Conservation (phyloP, 2,329 filamentous ascomycete genomes). For the Penicillium sp. region DNA sequence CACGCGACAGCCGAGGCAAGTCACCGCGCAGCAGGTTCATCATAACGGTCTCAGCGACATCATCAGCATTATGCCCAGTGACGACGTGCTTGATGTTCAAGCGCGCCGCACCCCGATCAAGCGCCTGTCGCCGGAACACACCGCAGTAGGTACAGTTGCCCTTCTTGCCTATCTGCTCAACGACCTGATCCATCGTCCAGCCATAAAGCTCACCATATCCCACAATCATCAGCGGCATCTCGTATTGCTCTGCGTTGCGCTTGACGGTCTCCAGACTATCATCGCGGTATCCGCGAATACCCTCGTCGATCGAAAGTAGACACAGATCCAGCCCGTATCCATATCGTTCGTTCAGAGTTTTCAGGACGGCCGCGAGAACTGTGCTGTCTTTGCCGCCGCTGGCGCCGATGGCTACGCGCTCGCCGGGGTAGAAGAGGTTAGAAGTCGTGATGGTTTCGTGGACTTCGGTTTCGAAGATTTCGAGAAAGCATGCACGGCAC, state of each 20-base stretch:
- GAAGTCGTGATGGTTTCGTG: slow-evolving; percentile 85
- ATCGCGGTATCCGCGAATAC: slow-evolving; percentile 93
- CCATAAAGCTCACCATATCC: slow-evolving; percentile 92
- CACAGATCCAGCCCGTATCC: slow-evolving; percentile 80
- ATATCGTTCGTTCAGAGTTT: slow-evolving; percentile 86
- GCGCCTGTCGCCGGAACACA: slow-evolving; percentile 87
- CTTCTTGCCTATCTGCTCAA: slow-evolving; percentile 93
- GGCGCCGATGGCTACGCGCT: slow-evolving; percentile 87
- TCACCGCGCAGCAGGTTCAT: slow-evolving; percentile 96
- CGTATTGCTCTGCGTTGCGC: slow-evolving; percentile 83
- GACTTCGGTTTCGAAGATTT: slow-evolving; percentile 84
- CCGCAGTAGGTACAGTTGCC: slow-evolving; percentile 99
- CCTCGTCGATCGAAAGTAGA: slow-evolving; percentile 89
- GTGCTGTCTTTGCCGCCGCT: slow-evolving; percentile 98
- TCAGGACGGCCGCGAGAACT: slow-evolving; percentile 87
- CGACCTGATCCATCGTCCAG: slow-evolving; percentile 99
- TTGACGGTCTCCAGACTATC: slow-evolving; percentile 96
- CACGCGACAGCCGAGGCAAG: slow-evolving; percentile 75
- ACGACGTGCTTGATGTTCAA: slow-evolving; percentile 88
- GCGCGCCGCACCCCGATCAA: slow-evolving; percentile 85
- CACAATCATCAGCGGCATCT: slow-evolving; percentile 85
- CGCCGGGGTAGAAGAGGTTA: slow-evolving; percentile 74
- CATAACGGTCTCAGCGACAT: slow-evolving; percentile 92
- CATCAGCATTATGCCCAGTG: slow-evolving; percentile 95
- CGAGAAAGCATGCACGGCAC: slow-evolving; percentile 82